Percentiles rank a stretch among this genome's conserved stretches.
Evolutionary conservation across 2,329 filamentous ascomycete species (phyloP).

Genomic region (Xylariaceae sp.): DNA sequence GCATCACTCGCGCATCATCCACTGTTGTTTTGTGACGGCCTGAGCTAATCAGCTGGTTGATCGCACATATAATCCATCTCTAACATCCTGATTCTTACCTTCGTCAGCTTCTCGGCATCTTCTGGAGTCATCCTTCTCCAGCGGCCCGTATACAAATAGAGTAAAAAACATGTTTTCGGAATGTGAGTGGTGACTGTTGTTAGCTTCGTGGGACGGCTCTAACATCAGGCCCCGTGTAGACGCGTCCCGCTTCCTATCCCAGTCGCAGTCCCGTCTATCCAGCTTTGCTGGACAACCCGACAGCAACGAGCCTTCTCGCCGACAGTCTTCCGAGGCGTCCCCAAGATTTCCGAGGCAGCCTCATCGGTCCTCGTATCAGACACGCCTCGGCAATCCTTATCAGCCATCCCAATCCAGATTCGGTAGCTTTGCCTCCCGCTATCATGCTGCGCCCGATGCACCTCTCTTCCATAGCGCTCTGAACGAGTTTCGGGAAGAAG

Average conservation of each 20-base stretch:
- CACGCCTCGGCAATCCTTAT: conserved; percentile 65
- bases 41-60: conserved; percentile 9
- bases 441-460: conserved; percentile 67
- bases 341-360: conserved; percentile 28
- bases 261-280: conserved; percentile 88
- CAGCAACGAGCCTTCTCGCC: conserved; percentile 33
- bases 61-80: conserved; percentile 4
- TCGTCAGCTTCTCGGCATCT: conserved; percentile 12
- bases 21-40: conserved; percentile 1
- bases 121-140: conserved; percentile 30
- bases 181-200: conserved; percentile 55
- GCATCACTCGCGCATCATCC: conserved; percentile 9
- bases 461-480: conserved; percentile 91
- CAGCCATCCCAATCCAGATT: conserved; percentile 66
- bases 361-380: conserved; percentile 27
- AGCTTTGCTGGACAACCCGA: conserved; percentile 58
- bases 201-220: conserved; percentile 7
- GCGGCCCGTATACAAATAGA: conserved; percentile 14
- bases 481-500: conserved; percentile 86
- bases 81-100: conserved; percentile 14
- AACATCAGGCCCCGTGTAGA: conserved; percentile 49
- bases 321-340: conserved; percentile 28
- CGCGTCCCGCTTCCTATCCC: conserved; percentile 91
- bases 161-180: conserved; percentile 68
- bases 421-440: conserved; percentile 79